Conservation (phyloP, 768 basidiomycete genomes). For the Termitomyces sp. region DNA sequence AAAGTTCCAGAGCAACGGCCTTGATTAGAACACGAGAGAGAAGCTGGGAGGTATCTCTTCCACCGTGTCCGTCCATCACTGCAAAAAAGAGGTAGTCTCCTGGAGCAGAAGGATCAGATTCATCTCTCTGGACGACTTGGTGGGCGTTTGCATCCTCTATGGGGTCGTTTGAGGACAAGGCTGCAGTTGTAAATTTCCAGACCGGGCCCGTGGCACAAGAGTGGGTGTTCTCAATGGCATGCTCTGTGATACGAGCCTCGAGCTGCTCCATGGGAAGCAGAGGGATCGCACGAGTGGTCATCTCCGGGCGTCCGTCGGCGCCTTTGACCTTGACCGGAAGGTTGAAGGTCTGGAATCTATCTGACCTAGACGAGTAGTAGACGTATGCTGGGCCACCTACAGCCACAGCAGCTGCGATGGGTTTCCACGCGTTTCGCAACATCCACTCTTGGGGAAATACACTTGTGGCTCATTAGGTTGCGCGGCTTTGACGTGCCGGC, state of each 20-base stretch:
- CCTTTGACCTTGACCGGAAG: slow-evolving; percentile 48
- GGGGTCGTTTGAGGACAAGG: slow-evolving; percentile 80
- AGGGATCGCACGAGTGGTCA: slow-evolving; percentile 46
- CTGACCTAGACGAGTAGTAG: slow-evolving; percentile 40
- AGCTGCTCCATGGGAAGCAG: slow-evolving; percentile 50
- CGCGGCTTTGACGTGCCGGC: background rate
- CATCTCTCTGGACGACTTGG: slow-evolving; percentile 61
- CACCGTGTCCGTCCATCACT: slow-evolving; percentile 90
- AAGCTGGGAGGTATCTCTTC: slow-evolving; percentile 76
- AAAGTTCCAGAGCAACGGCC: slow-evolving; percentile 74
- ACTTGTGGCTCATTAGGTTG: background rate
- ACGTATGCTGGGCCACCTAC: slow-evolving; percentile 56
- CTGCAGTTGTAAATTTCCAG: slow-evolving; percentile 78
- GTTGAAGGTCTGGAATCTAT: slow-evolving; percentile 49
- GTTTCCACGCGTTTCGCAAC: slow-evolving; percentile 66
- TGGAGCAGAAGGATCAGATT: slow-evolving; percentile 48
- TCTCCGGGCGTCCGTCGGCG: slow-evolving; percentile 54
- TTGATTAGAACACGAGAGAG: slow-evolving; percentile 83
- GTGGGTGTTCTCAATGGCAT: slow-evolving; percentile 40
- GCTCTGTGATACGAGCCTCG: slow-evolving; percentile 52
- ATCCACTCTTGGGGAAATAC: slow-evolving; percentile 30
- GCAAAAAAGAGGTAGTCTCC: slow-evolving; percentile 82
- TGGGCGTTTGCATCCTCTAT: slow-evolving; percentile 85
- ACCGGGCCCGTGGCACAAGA: slow-evolving; percentile 47
- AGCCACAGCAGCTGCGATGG: slow-evolving; percentile 49